Percentiles rank a stretch among this genome's conserved stretches.
Conservation (phyloP, 2,329 filamentous ascomycete genomes). For the Daldinia eschscholtzii region DNA sequence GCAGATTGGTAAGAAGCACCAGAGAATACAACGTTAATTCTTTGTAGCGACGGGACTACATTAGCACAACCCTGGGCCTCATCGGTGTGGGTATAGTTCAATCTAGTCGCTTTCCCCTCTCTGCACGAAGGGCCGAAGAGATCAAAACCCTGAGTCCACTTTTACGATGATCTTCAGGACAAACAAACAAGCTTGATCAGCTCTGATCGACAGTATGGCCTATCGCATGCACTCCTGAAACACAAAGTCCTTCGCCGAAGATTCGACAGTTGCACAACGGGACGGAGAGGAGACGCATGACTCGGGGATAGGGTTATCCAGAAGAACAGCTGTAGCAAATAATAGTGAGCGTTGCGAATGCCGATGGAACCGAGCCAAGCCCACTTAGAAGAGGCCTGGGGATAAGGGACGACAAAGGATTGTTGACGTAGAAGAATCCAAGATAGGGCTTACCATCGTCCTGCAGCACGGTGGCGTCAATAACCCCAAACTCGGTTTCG, state of each 20-base stretch:
- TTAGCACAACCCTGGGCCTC: constrained; percentile 37
- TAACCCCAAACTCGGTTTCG: constrained; percentile 42
- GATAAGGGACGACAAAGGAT: constrained; percentile 7
- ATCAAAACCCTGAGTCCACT: constrained; percentile 35
- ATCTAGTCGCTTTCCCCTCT: constrained; percentile 19
- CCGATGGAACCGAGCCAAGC: constrained; percentile 45
- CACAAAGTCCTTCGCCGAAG: constrained; percentile 30
- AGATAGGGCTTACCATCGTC: constrained; percentile 43
- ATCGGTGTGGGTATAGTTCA: constrained; percentile 33
- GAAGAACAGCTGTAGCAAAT: constrained; percentile 27
- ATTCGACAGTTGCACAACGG: constrained; percentile 31
- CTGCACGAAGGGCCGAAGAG: constrained; percentile 28
- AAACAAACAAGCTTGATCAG: constrained; percentile 36
- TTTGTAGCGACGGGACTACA: constrained; percentile 23
- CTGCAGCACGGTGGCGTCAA: constrained; percentile 39
- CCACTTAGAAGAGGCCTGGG: constrained; percentile 21
- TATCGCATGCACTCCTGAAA: constrained; percentile 39
- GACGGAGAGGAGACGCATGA: constrained; percentile 21
- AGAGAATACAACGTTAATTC: constrained; percentile 44
- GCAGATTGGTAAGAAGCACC: constrained; percentile 34
- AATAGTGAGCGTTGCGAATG: constrained; percentile 31
- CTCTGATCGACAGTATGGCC: constrained; percentile 36
- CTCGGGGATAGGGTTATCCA: constrained; percentile 13
- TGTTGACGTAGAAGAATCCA: constrained; percentile 40
- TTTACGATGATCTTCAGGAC: constrained; percentile 39